phyloP scores from a whole-genome alignment of 345 rosid species.

The Sapria himalayana region DNA sequence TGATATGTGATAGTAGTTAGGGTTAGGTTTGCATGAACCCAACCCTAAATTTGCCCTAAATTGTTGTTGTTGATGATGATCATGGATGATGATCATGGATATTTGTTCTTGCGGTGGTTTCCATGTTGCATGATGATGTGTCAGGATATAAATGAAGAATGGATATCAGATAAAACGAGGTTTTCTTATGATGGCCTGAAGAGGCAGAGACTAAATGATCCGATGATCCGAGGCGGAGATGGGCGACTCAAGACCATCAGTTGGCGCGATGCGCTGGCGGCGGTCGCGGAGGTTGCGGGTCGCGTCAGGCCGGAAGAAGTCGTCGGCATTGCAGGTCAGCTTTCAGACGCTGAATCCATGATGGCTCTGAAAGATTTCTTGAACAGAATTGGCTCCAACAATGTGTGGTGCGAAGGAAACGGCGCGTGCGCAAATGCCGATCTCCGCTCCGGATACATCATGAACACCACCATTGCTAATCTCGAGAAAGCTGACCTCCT shows the following conservation, averaged over 20 bases:
- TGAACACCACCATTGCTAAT: constrained; percentile 75
- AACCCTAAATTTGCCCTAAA: too few species aligned
- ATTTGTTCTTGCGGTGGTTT: too few species aligned
- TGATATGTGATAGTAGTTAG: too few species aligned
- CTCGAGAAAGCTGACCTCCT: constrained; percentile 88
- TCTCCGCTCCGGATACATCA: constrained; percentile 68
- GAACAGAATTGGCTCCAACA: constrained; percentile 87
- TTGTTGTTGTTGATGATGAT: too few species aligned
- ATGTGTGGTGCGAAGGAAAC: constrained; percentile 88
- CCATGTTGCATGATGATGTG: constrained; percentile 10
- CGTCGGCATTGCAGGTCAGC: constrained; percentile 76
- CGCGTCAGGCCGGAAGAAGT: constrained; percentile 71
- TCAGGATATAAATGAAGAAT: constrained; percentile 97
- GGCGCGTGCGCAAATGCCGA: constrained; percentile 64
- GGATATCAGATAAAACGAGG: constrained; percentile 98
- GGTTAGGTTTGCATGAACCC: too few species aligned
- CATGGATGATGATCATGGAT: too few species aligned
- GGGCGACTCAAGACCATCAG: constrained; percentile 76
- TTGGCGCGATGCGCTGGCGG: constrained; percentile 92
- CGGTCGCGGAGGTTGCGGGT: constrained; percentile 65
- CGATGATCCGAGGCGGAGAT: constrained; percentile 86
- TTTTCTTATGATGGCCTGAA: constrained; percentile 91
- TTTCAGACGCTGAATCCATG: constrained; percentile 98
- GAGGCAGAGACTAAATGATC: constrained; percentile 96
- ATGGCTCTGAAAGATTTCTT: constrained; percentile 86